Base-by-base conservation (phyloP, 345 rosid species). In the Theobroma cacao region DNA sequence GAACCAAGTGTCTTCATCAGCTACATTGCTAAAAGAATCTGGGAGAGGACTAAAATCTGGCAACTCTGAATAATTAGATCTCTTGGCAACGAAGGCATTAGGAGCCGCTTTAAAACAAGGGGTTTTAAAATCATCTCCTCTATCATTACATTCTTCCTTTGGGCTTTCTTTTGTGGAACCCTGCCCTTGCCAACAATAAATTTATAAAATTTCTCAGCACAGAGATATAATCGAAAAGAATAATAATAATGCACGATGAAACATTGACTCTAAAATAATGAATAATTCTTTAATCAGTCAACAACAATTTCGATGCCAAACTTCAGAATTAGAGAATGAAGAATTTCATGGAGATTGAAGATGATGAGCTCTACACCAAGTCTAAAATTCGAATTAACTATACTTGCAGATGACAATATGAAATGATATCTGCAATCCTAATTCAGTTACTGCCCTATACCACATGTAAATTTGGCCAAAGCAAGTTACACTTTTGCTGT, bases 1-100 rank as follows among this genome's bases (percentile, higher is more conserved):
- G 80, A 89, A 80, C 99, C 98, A 96, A 17, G 95, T 87, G 77
- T 96, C 99, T 86, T 96, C 97, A 82, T 96, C 99, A 47, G 97
- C 99, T 59, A 96, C 88, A 72, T 84, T 85, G 82, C 93, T 89
- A 68, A 90, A 83, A 77, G 87, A 80, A 85, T 92, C 90, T 59
- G 93, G 95, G 82, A 92, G 92, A 7, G 97, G 98, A 81, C 99
- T 96, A 77, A 48, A 92, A 72, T 87, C 97, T 63, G 90, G 83
- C 63, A 87, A 84, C 58, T 83, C 78, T 28, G 90, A 80, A 82
- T 90, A 87, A 83, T 86, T 91, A 83, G 99, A 93, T 61, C 97
- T 84, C 63, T 81, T 88, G 80, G 84, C 92, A 55, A 96, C 97
- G 82, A 91, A 93, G 78, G 91, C 79, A 65, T 73, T 92, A 20